phyloP scores from a whole-genome alignment of 1,284 basidiomycete genomes.

The Papiliotrema terrestris region DNA sequence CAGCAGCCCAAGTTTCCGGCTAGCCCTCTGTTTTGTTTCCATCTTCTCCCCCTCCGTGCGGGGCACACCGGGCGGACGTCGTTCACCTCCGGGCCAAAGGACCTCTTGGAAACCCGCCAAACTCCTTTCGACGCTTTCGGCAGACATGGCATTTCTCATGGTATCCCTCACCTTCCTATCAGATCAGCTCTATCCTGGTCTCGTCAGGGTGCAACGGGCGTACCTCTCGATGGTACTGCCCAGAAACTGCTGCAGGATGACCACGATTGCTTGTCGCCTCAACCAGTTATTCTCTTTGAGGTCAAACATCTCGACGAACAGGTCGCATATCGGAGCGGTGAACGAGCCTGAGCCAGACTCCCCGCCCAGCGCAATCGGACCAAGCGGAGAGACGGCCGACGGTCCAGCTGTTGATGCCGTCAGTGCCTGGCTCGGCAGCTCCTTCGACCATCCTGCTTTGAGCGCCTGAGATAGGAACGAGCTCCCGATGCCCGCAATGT shows the following conservation, averaged over 20 bases:
- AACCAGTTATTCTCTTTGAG: slow-evolving; percentile 95
- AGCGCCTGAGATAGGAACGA: slow-evolving; percentile 53
- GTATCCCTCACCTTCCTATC: slow-evolving; percentile 80
- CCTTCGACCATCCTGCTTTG: slow-evolving; percentile 36
- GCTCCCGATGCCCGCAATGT: slow-evolving; percentile 20
- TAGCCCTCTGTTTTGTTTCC: slow-evolving; percentile 76
- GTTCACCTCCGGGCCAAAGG: slow-evolving; percentile 77
- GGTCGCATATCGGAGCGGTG: slow-evolving; percentile 88
- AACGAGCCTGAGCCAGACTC: slow-evolving; percentile 82
- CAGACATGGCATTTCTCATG: slow-evolving; percentile 61
- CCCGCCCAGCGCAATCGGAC: slow-evolving; percentile 63
- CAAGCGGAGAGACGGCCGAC: slow-evolving; percentile 50
- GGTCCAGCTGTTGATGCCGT: background rate
- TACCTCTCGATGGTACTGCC: slow-evolving; percentile 93
- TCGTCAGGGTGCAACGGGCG: slow-evolving; percentile 20
- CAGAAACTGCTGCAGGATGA: slow-evolving; percentile 90
- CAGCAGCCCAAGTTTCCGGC: slow-evolving; percentile 69
- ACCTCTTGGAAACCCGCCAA: slow-evolving; percentile 65
- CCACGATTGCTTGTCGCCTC: slow-evolving; percentile 89
- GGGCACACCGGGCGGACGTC: slow-evolving; percentile 60
- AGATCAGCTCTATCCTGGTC: background rate
- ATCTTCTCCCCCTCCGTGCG: slow-evolving; percentile 75
- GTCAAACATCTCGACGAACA: slow-evolving; percentile 88
- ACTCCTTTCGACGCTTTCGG: slow-evolving; percentile 64
- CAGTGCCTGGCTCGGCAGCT: background rate